Evolutionary conservation across 2,329 filamentous ascomycete species (phyloP).

Genomic region (Neophaeococcomyces aloes): DNA sequence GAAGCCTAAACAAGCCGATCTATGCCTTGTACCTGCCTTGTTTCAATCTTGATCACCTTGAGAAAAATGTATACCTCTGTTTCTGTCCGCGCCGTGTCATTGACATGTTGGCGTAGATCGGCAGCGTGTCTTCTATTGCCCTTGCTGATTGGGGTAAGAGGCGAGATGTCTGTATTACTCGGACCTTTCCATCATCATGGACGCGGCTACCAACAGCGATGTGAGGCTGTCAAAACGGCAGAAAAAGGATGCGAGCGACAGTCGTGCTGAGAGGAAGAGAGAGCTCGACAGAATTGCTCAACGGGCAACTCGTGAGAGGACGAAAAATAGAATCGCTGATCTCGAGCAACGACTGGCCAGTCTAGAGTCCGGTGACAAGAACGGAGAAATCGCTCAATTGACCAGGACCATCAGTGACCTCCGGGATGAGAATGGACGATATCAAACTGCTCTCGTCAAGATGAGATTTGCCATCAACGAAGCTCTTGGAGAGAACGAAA

Average conservation of each 20-base stretch:
- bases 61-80: too few relatives aligned
- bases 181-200: neutral
- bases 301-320: conserved; percentile 20
- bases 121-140: too few relatives aligned
- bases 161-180: neutral
- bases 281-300: conserved; percentile 20
- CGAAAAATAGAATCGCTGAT: conserved; percentile 19
- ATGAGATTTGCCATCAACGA: conserved; percentile 15
- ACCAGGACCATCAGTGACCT: conserved; percentile 15
- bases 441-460: conserved; percentile 15
- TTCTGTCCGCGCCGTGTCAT: too few relatives aligned
- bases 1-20: too few relatives aligned
- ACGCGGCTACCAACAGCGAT: conserved; percentile 1
- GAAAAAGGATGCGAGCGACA: conserved; percentile 11
- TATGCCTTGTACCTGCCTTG: too few relatives aligned
- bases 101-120: too few relatives aligned
- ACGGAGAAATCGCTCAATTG: conserved; percentile 10
- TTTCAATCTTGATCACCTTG: too few relatives aligned
- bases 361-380: conserved; percentile 15
- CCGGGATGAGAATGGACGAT: conserved; percentile 14
- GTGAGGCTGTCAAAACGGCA: conserved; percentile 3
- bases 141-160: too few relatives aligned
- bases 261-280: conserved; percentile 16
- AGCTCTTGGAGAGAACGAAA: conserved; percentile 10
- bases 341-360: conserved; percentile 15